Evolutionary conservation across 2,329 filamentous ascomycete genomes (phyloP).

Genomic region (Cladosporium sp.): DNA sequence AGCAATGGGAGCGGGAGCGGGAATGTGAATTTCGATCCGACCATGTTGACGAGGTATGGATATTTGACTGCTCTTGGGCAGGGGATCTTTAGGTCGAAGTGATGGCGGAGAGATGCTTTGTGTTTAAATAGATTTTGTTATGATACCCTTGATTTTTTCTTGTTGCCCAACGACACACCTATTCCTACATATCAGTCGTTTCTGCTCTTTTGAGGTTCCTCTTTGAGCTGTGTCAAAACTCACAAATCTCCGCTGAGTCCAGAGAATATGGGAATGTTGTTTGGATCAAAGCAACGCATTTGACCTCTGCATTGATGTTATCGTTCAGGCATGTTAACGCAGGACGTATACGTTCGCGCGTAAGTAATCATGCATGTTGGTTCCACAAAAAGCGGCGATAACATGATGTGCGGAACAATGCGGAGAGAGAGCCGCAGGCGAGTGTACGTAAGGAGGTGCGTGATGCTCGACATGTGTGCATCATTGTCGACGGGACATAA

Average conservation of each 20-base stretch:
- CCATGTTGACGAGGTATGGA: constrained; percentile 41
- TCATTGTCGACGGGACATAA: background rate
- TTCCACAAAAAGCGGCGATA: background rate
- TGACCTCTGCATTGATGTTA: background rate
- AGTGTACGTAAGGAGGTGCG: background rate
- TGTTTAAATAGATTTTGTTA: background rate
- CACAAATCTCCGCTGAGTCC: no score
- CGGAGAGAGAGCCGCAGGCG: background rate
- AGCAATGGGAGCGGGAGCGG: constrained; percentile 16
- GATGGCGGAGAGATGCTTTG: background rate
- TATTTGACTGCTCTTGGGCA: constrained; percentile 41
- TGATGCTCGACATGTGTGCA: background rate
- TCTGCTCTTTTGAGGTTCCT: no score
- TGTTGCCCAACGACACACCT: background rate
- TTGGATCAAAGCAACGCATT: background rate
- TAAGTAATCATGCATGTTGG: background rate
- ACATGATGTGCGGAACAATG: background rate
- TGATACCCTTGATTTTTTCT: constrained; percentile 14
- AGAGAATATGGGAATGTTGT: no score
- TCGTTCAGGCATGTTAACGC: background rate
- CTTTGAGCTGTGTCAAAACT: no score
- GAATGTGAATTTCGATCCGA: constrained; percentile 36
- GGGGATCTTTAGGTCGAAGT: constrained; percentile 34
- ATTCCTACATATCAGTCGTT: background rate
- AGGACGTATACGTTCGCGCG: no score